Evolutionary conservation across 2,329 filamentous ascomycete species (phyloP).

Genomic region (Leptographium flavum): DNA sequence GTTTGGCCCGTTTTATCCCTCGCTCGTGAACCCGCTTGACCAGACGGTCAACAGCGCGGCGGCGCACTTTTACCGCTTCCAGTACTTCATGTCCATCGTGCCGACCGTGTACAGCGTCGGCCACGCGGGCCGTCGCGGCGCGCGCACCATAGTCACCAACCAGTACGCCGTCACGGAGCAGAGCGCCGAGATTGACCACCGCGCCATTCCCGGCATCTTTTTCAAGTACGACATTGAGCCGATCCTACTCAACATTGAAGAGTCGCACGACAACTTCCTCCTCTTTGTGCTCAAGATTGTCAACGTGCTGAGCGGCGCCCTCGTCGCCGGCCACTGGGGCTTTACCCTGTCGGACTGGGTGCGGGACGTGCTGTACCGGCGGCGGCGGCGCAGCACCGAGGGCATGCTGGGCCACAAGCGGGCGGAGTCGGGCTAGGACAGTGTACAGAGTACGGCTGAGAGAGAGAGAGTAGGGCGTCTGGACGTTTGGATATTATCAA

Average conservation of each 20-base stretch:
- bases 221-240: constrained; percentile 99
- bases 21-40: constrained; percentile 86
- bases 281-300: constrained; percentile 67
- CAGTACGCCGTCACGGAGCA: constrained; percentile 96
- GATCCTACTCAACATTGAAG: constrained; percentile 72
- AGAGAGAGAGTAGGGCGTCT: background rate
- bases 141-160: constrained; percentile 71
- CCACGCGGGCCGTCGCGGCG: constrained; percentile 19
- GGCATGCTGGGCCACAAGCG: constrained; percentile 34
- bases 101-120: constrained; percentile 78
- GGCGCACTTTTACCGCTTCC: constrained; percentile 82
- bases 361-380: constrained; percentile 36
- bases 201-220: constrained; percentile 73
- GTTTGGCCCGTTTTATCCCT: constrained; percentile 93
- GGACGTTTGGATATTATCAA: background rate
- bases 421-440: constrained; percentile 11
- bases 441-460: background rate
- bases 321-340: constrained; percentile 89
- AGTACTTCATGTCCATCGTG: constrained; percentile 93
- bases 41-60: constrained; percentile 67
- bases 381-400: constrained; percentile 29
- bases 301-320: constrained; percentile 78
- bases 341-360: constrained; percentile 75
- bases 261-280: constrained; percentile 63
- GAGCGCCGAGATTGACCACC: constrained; percentile 54